Evolutionary conservation across 805 yeast genomes (phyloP), one percentile per base, ranked within the genome.

Genomic region (Barnettozyma vustinii): DNA sequence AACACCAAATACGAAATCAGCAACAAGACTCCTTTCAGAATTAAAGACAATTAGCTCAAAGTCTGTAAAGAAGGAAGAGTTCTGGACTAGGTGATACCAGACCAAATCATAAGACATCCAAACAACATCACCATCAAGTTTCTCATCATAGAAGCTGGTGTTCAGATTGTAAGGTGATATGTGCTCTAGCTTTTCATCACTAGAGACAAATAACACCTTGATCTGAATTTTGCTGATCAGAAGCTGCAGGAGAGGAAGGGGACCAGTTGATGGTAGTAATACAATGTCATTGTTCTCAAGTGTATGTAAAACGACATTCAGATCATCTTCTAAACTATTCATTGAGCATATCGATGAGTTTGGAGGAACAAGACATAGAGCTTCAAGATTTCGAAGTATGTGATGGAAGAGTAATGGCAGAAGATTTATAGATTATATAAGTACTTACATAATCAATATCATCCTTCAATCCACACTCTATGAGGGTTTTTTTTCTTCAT

Each of bases 31-130:
- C 25, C 50, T 25, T 13, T 44, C 44, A 40, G 37, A 39, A 36
- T 44, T 47, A 40, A 48, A 44, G 16, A 48, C 37, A 13, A 48
- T 43, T 9, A 44, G 5, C 15, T 40, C 42, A 21, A 25, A 48
- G 16, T n/a, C 20, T 5, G 21, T 26, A 6, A 48, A 9, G 15
- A 35, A 48, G 6, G 33, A 7, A 8, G 18, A 5, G 18, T 44
- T 23, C 10, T 39, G 42, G 2, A 21, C 4, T 9, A 48, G 9
- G 4, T 40, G 39, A 15, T n/a, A 40, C 45, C 44, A 44, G 15
- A 44, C 18, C 23, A 48, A 13, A 16, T 48, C 50, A 30, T 44
- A 48, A 2, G 37, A 25, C 37, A 48, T 26, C 47, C 50, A 48
- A 19, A 16, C 12, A 4, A 40, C 37, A 35, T 25, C 35, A 18